A percentile compares a stretch with the other conserved stretches of the same genome.
phyloP scores from a whole-genome alignment of 495 filamentous ascomycete genomes.

The Letharia lupina region DNA sequence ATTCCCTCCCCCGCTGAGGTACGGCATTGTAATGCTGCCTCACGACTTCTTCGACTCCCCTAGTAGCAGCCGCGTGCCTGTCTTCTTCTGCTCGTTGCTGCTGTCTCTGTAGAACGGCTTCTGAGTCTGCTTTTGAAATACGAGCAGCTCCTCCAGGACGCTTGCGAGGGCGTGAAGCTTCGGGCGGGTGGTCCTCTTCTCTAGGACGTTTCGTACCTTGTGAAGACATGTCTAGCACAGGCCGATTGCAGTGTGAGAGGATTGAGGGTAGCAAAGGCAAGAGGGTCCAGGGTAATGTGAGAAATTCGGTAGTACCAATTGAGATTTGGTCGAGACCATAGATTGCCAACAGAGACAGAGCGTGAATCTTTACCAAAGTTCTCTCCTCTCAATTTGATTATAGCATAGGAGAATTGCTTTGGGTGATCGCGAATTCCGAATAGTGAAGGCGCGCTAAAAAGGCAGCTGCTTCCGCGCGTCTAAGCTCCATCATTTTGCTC shows the following conservation, averaged over 20 bases:
- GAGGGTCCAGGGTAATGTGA: background rate
- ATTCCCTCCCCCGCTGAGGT: slow-evolving; percentile 81
- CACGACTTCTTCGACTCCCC: slow-evolving; percentile 74
- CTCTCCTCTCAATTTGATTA: background rate
- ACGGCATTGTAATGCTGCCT: slow-evolving; percentile 94
- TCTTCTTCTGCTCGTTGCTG: slow-evolving; percentile 48
- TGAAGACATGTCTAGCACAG: slow-evolving; percentile 6
- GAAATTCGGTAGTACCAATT: background rate
- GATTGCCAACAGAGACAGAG: background rate
- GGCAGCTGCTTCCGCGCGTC: slow-evolving; percentile 5
- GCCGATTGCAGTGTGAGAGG: background rate
- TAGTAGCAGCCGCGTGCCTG: slow-evolving; percentile 36
- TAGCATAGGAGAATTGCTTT: background rate
- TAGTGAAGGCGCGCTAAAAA: background rate
- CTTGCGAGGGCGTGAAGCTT: slow-evolving; percentile 62
- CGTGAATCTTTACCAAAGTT: background rate
- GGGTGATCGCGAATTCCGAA: background rate
- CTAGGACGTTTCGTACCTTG: slow-evolving; percentile 14
- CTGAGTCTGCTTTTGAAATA: slow-evolving; percentile 59
- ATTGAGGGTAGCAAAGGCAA: background rate
- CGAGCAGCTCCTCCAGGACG: slow-evolving; percentile 77
- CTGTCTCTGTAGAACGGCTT: slow-evolving; percentile 59
- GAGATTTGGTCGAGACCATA: background rate
- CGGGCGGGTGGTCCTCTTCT: slow-evolving; percentile 18
- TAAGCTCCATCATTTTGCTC: background rate